Percentiles rank a stretch among this genome's conserved stretches.
Evolutionary conservation across 768 basidiomycete genomes (phyloP).

Genomic region (Termitomyces titanicus): DNA sequence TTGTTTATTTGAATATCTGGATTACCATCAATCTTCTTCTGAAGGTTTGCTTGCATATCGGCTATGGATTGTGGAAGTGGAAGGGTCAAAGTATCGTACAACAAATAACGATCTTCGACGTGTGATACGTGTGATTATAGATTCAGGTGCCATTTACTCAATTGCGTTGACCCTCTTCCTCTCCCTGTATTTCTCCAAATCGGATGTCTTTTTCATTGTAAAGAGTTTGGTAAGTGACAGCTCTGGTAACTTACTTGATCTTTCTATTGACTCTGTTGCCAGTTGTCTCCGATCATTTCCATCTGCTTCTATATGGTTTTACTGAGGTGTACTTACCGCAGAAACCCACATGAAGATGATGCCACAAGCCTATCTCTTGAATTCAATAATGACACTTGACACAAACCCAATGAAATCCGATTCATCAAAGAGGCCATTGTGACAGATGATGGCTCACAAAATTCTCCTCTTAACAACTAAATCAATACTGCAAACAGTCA

Average conservation of each 20-base stretch:
- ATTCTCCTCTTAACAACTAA: no score
- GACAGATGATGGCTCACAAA: no score
- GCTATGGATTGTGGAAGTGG: neutral
- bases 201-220: neutral
- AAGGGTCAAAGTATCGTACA: neutral
- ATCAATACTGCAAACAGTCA: no score
- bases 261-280: neutral
- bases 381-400: neutral
- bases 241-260: no score
- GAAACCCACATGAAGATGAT: neutral
- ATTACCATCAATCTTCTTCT: neutral
- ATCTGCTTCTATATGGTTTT: constrained; percentile 1
- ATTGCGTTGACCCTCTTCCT: neutral
- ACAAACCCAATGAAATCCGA: neutral
- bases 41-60: neutral
- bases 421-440: neutral
- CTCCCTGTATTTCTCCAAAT: neutral
- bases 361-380: neutral
- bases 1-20: neutral
- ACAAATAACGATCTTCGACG: neutral
- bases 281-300: neutral
- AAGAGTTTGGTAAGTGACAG: neutral
- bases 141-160: constrained; percentile 1
- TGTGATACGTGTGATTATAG: neutral
- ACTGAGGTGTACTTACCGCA: neutral